Base-by-base conservation (phyloP, 2,329 filamentous ascomycete genomes). In the Ramichloridium luteum region DNA sequence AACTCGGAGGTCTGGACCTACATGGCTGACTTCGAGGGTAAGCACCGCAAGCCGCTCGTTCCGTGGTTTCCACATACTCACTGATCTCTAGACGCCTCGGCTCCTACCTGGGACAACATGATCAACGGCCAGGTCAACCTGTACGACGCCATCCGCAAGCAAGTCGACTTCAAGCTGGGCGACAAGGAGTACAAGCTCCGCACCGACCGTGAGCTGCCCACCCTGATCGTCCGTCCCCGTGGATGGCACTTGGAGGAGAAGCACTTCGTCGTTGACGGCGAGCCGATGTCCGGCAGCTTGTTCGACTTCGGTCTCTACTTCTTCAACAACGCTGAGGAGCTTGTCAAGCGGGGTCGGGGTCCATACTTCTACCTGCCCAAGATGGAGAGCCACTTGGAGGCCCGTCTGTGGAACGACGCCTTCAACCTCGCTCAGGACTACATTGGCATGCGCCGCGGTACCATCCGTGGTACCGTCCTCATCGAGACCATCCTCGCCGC, bases 271-370 rank as follows among this genome's bases (percentile, higher is more conserved):
- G 77, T 96, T 30, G 85, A 96, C 48, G 88, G 86, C 42, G 85
- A 93, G 69, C 77, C 90, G 52, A 90, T 96, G 49, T 93, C 86
- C 14, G 90, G 80, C 37, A 74, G 76, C 41, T 73, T 98, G 37
- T 96, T 96, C 60, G 90, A 98, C 65, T 98, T 96, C 57, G 90
- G 90, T 54, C 74, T 96, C 31, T 96, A 96, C 70, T 96, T 98
- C 68, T 96, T 84, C 78, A 85, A 96, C 75, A 98, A 94, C 59
- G 90, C 86, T 43, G 69, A 77, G 52, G 84, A 94, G 69, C 71
- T 88, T 30, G 75, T 93, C 50, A 78, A 78, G 59, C 74, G 75
- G 41, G 90, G 90, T 40, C 70, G 72, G 45, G 90, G 90, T 31
- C 90, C 90, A 36, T 96, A 98, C 74, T 98, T 93, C 32, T 98